These are phyloP conservation scores for Fusarium setosum DNA, from an alignment of 2,329 filamentous ascomycete genomes.

Conservation along the genomic window DNA sequence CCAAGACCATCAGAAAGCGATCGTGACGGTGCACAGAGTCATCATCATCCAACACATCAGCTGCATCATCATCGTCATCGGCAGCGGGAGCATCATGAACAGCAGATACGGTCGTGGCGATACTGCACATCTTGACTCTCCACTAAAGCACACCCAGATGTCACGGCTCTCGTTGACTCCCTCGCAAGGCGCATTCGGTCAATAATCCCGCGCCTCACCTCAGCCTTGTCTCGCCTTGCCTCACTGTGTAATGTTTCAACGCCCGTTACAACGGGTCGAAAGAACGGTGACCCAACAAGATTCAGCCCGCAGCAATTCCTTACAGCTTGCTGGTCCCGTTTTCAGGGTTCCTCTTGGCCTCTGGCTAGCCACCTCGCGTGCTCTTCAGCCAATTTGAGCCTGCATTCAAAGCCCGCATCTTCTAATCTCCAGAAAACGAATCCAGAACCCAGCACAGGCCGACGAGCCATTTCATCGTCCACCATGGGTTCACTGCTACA, in stretches of 20 bases:
- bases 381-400: slow-evolving; percentile 32
- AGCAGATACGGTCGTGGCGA: slow-evolving; percentile 25
- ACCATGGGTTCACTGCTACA: slow-evolving; percentile 2
- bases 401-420: slow-evolving; percentile 6
- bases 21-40: slow-evolving; percentile 29
- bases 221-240: slow-evolving; percentile 32
- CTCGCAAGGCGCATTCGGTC: slow-evolving; percentile 4
- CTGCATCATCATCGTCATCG: slow-evolving; percentile 19
- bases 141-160: slow-evolving; percentile 24
- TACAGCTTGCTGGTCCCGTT: slow-evolving; percentile 17
- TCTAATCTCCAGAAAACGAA: slow-evolving; percentile 8
- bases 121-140: slow-evolving; percentile 31
- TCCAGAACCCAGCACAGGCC: slow-evolving; percentile 28
- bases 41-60: slow-evolving; percentile 23
- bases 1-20: slow-evolving; percentile 38
- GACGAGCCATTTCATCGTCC: slow-evolving; percentile 10
- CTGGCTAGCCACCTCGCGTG: slow-evolving; percentile 26
- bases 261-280: neutral
- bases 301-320: slow-evolving; percentile 10
- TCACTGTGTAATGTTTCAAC: slow-evolving; percentile 1
- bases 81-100: slow-evolving; percentile 20
- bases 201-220: slow-evolving; percentile 27
- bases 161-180: neutral
- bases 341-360: slow-evolving; percentile 8
- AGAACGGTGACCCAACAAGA: neutral